Base-by-base conservation (phyloP, 2,329 filamentous ascomycete genomes). In the Paraphoma chrysanthemicola region DNA sequence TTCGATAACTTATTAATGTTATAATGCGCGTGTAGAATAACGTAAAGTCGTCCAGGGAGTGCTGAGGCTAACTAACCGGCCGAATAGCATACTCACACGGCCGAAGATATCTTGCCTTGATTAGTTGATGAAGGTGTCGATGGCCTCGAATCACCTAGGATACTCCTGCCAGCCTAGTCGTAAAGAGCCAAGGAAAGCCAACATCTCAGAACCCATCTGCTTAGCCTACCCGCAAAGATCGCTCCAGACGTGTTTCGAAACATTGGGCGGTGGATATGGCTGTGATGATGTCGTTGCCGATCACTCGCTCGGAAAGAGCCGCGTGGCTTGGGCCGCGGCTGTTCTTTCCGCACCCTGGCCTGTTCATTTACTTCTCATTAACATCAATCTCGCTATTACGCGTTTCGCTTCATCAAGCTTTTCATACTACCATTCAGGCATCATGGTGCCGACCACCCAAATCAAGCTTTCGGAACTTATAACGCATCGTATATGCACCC, bases 401-500 rank as follows among this genome's bases (percentile, higher is more conserved):
- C 17, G 10, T n/a, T 12, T 30, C 33, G 29, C 42, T 7, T 17
- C 8, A 29, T 51, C 41, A 49, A 41, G 39, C 28, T 41, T 29
- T 17, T 44, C 11, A 29, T 30, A 16, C 29, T 28, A 23, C 31
- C 16, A 51, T 12, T 17, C 17, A 29, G 44, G 33, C 9, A 31
- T 18, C 44, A 18, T 14, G 12, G 23, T 41, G 3, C 28, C 43
- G 36, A 18, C 38, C 42, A n/a, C 17, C 28, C 43, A 17, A 50
- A 48, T 53, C 51, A 57, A 48, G 49, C 51, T 54, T 52, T 54
- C 43, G 53, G 45, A 31, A 39, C 23, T 16, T 48, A 44, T 53
- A 41, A 39, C 16, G 8, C 53, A 48, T 51, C 46, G 42, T 61
- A 54, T 57, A 56, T 45, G 49, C 43, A 51, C 49, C 42, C 49